Base-by-base conservation (phyloP, 2,329 filamentous ascomycete species). In the Pseudocercospora fijiensis region DNA sequence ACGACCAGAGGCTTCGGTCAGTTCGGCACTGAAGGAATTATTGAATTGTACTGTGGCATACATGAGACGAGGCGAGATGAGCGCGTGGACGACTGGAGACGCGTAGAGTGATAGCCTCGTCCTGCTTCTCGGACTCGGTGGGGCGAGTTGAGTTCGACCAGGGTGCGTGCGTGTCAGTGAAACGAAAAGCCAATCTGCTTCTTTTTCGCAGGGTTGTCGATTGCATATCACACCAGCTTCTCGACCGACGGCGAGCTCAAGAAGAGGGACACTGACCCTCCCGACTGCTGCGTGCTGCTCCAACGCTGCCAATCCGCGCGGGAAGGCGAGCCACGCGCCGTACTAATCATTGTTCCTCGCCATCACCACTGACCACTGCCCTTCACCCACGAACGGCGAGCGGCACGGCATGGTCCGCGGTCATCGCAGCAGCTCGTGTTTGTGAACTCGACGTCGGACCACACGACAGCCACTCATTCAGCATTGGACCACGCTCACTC, bases 331-430 rank as follows among this genome's bases (percentile, higher is more conserved):
- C 47, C 26, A 51, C 47, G 47, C 20, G 6, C 47, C 13, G 26
- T 6, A 26, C 47, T 26, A 51, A 51, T 16, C 26, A 18, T 18
- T 27, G 5, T 4, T 51, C 24, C 8, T 51, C 24, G 30, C 20
- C 13, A 45, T 45, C 43, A 11, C 20, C 13, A 45, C 18, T n/a
- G 47, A 51, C 47, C 27, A 57, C 26, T n/a, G n/a, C n/a, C n/a
- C n/a, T 57, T 57, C 53, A 57, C 33, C 3, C 33, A 58, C 56
- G 26, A 53, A 18, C 62, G 49, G 56, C 37, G 30, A 51, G 33
- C 64, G 58, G 64, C 61, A 61, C 64, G 58, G 64, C 61, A 61
- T 62, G 61, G 53, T 62, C 64, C 52, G 55, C 53, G 27, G 28
- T 61, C 52, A 55, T 55, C 47, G 57, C 30, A 33, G 30, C 13